Evolutionary conservation across 1,139 yeast species (phyloP).

Genomic region (Debaryomyces subglobosus): DNA sequence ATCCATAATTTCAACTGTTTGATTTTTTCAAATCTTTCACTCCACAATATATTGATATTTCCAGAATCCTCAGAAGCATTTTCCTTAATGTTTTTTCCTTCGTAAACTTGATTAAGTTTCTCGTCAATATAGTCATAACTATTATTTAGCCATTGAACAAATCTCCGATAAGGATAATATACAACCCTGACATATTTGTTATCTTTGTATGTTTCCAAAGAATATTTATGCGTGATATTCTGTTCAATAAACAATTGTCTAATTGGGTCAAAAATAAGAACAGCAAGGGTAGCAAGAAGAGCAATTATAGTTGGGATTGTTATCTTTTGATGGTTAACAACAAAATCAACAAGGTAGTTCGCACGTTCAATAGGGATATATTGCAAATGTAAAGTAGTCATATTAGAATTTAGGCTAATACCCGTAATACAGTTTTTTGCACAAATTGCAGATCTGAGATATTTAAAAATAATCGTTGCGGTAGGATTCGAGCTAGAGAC

Average conservation of each 20-base stretch:
- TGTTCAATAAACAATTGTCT: constrained; percentile 78
- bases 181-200: constrained; percentile 32
- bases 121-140: constrained; percentile 36
- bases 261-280: constrained; percentile 88
- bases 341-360: constrained; percentile 55
- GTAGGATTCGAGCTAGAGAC: constrained; percentile 33
- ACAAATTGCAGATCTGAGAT: constrained; percentile 70
- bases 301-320: constrained; percentile 62
- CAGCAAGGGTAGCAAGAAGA: constrained; percentile 70
- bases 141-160: constrained; percentile 28
- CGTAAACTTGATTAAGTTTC: constrained; percentile 18
- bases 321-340: constrained; percentile 79
- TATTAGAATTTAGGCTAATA: constrained; percentile 50
- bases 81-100: constrained; percentile 9
- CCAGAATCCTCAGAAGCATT: constrained; percentile 13
- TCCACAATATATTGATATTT: constrained; percentile 56
- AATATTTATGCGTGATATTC: constrained; percentile 61
- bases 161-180: constrained; percentile 28
- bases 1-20: constrained; percentile 77
- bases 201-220: constrained; percentile 35
- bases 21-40: constrained; percentile 67
- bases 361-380: constrained; percentile 60
- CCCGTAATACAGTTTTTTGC: constrained; percentile 95
- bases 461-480: constrained; percentile 58
- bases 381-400: constrained; percentile 70